Percentiles rank a stretch among this genome's conserved stretches.
phyloP scores from a whole-genome alignment of 192 early-diverging fungal genomes.

The Chytriomyces hyalinus region DNA sequence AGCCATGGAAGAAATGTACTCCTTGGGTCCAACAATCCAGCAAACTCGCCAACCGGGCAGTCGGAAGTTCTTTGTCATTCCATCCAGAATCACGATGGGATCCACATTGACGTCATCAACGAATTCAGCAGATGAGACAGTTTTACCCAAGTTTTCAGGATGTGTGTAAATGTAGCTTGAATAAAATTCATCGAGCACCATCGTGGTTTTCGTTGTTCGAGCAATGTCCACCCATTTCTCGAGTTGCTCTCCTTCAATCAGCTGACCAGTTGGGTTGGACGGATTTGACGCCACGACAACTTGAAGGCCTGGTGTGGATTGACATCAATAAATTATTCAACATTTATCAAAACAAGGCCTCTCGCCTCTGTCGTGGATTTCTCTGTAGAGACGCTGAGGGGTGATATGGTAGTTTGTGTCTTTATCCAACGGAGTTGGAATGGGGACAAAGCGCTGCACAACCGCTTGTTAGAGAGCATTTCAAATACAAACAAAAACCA shows the following conservation, averaged over 20 bases:
- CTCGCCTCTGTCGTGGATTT: conserved; percentile 46
- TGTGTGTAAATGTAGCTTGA: conserved; percentile 58
- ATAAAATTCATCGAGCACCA: conserved; percentile 65
- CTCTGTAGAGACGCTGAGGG: conserved; percentile 45
- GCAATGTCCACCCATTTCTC: conserved; percentile 46
- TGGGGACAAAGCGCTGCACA: conserved; percentile 52
- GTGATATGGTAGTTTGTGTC: conserved; percentile 54
- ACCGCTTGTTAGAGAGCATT: conserved; percentile 53
- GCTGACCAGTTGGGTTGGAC: conserved; percentile 58
- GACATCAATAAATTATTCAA: too few relatives aligned
- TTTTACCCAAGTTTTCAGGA: conserved; percentile 43
- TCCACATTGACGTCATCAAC: conserved; percentile 59
- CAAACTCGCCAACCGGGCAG: conserved; percentile 65
- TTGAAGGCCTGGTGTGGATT: conserved; percentile 38
- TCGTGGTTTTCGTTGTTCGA: conserved; percentile 47
- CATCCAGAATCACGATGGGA: conserved; percentile 49
- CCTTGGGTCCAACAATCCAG: conserved; percentile 62
- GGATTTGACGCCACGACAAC: conserved; percentile 61
- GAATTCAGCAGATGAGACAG: conserved; percentile 49
- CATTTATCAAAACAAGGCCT: not conserved
- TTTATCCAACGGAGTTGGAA: conserved; percentile 57
- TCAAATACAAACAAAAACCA: not conserved
- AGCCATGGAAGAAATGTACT: conserved; percentile 56
- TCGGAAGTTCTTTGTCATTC: conserved; percentile 48
- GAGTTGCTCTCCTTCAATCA: conserved; percentile 53